A percentile compares a stretch with the other conserved stretches of the same genome.
Evolutionary conservation across 345 rosid genomes (phyloP).

Genomic region (Eucalyptus shirleyi): DNA sequence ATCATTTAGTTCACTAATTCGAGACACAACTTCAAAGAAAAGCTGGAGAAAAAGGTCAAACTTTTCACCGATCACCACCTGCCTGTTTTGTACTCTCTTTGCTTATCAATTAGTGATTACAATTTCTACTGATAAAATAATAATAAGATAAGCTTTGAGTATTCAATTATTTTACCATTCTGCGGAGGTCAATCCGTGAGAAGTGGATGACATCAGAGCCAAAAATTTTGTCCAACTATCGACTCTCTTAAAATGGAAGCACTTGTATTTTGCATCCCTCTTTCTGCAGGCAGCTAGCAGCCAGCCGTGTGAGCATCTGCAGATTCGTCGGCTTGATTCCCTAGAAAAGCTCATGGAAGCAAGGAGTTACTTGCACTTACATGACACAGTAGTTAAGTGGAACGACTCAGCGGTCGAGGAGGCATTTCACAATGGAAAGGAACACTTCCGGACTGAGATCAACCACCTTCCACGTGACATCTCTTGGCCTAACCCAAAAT

Average conservation of each 20-base stretch:
- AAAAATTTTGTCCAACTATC: neutral
- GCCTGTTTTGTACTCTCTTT: neutral
- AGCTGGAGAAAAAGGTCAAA: neutral
- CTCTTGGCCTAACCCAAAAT: conserved; percentile 25
- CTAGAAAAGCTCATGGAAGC: neutral
- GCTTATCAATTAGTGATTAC: neutral
- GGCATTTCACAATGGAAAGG: conserved; percentile 33
- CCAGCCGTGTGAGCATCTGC: neutral
- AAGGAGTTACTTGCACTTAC: neutral
- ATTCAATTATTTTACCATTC: neutral
- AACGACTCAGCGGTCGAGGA: conserved; percentile 23
- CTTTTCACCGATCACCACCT: neutral
- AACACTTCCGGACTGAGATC: conserved; percentile 18
- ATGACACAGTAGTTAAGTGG: conserved; percentile 1
- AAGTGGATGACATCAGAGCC: neutral
- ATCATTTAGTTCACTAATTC: neutral
- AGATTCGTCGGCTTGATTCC: neutral
- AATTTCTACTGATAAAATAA: neutral
- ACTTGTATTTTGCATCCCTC: neutral
- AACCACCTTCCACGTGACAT: conserved; percentile 17
- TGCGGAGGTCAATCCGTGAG: neutral
- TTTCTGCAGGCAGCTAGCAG: neutral
- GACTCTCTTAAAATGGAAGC: neutral
- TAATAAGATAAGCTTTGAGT: neutral
- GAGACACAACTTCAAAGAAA: neutral